Evolutionary conservation across 805 yeast species (phyloP).

Genomic region (Saccharomycopsis malanga): DNA sequence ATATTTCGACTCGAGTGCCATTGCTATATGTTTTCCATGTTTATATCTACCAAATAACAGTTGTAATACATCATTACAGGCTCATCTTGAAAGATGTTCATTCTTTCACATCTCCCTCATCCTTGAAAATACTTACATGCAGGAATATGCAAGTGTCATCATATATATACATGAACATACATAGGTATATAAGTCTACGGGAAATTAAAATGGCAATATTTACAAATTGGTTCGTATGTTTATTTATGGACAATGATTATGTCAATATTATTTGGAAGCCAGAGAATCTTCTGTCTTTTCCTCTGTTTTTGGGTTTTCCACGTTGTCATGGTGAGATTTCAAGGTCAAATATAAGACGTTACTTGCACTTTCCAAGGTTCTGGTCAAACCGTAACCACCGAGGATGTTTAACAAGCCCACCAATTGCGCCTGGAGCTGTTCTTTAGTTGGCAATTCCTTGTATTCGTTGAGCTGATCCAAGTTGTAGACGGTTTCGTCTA

Average conservation of each 20-base stretch:
- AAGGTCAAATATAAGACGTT: conserved; percentile 66
- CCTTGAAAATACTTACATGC: too few species aligned
- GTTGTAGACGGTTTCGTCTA: conserved; percentile 55
- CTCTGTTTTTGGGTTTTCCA: conserved; percentile 10
- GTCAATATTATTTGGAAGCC: neutral
- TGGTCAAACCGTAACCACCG: conserved; percentile 85
- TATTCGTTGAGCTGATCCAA: conserved; percentile 48
- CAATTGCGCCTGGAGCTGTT: conserved; percentile 70
- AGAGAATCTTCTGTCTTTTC: neutral
- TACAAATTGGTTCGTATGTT: neutral
- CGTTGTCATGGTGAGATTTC: conserved; percentile 41
- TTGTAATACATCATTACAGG: too few species aligned
- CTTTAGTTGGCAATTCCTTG: conserved; percentile 66
- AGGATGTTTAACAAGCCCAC: conserved; percentile 75
- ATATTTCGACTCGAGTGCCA: conserved; percentile 31
- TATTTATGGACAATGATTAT: too few species aligned
- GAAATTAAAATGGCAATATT: too few species aligned
- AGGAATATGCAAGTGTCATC: too few species aligned
- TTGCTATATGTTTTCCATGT: neutral
- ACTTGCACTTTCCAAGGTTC: conserved; percentile 67
- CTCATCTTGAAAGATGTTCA: too few species aligned
- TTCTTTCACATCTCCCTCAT: too few species aligned
- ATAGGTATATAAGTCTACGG: too few species aligned
- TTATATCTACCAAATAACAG: too few species aligned
- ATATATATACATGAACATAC: too few species aligned